Evolutionary conservation across 106 monocot species (phyloP).

Genomic region (Dendrobium catenatum): DNA sequence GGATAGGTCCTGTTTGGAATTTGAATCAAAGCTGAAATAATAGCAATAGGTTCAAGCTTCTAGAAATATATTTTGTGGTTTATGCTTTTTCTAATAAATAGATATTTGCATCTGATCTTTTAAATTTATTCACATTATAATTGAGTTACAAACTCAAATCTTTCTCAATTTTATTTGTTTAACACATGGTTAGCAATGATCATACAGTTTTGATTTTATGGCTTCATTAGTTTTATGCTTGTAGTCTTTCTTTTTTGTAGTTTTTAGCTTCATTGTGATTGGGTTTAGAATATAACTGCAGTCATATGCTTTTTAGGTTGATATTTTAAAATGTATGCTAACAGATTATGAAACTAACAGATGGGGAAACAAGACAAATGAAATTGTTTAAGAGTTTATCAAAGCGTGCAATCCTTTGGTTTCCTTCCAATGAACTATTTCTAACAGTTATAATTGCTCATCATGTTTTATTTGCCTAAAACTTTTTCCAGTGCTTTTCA

Average conservation of each 20-base stretch:
- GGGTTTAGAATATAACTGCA: background rate
- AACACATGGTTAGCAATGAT: background rate
- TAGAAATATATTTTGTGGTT: too few relatives aligned
- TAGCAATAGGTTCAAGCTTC: too few relatives aligned
- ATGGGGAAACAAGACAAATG: background rate
- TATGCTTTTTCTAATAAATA: too few relatives aligned
- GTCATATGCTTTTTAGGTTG: background rate
- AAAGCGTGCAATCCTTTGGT: background rate
- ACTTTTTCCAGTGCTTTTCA: background rate
- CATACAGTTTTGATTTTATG: background rate
- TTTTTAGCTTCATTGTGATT: background rate
- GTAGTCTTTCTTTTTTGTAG: background rate
- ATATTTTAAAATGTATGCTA: constrained; percentile 1
- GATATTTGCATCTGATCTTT: too few relatives aligned
- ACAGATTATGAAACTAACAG: background rate
- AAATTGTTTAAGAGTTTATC: background rate
- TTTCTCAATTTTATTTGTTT: background rate
- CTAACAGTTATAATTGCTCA: background rate
- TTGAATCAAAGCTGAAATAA: too few relatives aligned
- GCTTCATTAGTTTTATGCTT: background rate
- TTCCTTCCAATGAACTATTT: background rate
- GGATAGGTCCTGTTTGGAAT: too few relatives aligned
- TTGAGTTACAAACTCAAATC: background rate
- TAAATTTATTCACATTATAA: background rate
- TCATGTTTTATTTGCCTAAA: constrained; percentile 1